phyloP scores from a whole-genome alignment of 768 basidiomycete species.

The Royoungia palumana region DNA sequence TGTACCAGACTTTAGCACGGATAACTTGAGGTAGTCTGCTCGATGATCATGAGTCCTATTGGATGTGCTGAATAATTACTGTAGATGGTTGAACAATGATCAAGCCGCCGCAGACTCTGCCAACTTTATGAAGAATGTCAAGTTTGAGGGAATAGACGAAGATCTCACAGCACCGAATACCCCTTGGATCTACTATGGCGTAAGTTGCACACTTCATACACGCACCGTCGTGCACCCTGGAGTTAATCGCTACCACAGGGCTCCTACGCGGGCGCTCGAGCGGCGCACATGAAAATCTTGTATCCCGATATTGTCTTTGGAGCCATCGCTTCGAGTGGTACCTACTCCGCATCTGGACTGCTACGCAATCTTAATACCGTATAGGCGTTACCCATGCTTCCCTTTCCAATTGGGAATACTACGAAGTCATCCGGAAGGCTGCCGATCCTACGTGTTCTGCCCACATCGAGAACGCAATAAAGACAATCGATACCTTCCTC shows the following conservation, averaged over 20 bases:
- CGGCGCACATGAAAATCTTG: constrained; percentile 85
- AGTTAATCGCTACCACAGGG: constrained; percentile 43
- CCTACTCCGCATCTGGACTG: background rate
- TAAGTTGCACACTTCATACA: constrained; percentile 32
- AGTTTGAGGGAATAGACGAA: constrained; percentile 66
- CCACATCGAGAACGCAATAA: constrained; percentile 55
- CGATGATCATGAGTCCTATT: background rate
- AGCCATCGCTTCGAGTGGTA: constrained; percentile 84
- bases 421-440: constrained; percentile 71
- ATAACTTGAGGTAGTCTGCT: constrained; percentile 61
- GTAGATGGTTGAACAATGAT: constrained; percentile 83
- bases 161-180: constrained; percentile 68
- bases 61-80: background rate
- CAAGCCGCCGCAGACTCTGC: constrained; percentile 91
- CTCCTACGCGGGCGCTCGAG: constrained; percentile 90
- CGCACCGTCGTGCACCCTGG: background rate
- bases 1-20: constrained; percentile 74
- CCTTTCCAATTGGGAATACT: constrained; percentile 83
- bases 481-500: constrained; percentile 61
- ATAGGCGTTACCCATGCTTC: constrained; percentile 83
- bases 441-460: constrained; percentile 61
- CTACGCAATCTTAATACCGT: background rate
- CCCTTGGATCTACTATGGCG: constrained; percentile 94
- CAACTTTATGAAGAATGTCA: constrained; percentile 81
- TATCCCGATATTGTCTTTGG: constrained; percentile 90